These are phyloP conservation scores for Baorangia bicolor DNA, from an alignment of 768 basidiomycete species.

Conservation along the genomic window DNA sequence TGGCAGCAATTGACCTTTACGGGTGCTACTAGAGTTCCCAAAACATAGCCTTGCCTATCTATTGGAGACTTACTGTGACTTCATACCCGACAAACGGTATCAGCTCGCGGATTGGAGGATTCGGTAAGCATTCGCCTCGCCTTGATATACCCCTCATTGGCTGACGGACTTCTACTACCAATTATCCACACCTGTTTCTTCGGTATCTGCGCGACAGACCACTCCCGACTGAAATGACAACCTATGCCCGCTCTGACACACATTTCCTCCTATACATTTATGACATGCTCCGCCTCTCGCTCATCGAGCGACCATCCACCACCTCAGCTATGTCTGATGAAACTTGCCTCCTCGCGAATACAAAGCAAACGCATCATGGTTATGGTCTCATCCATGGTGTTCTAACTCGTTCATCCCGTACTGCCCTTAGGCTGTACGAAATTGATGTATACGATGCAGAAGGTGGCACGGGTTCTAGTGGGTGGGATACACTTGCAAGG, in stretches of 20 bases:
- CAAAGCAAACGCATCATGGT: constrained; percentile 17
- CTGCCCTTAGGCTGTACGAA: constrained; percentile 69
- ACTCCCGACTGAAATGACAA: constrained; percentile 82
- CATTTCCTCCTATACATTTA: constrained; percentile 94
- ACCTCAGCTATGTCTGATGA: constrained; percentile 23
- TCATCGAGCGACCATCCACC: constrained; percentile 64
- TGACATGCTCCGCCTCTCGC: constrained; percentile 84
- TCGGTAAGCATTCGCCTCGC: constrained; percentile 44
- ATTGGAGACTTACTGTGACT: constrained; percentile 86
- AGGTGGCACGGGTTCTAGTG: constrained; percentile 61
- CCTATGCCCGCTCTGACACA: constrained; percentile 94
- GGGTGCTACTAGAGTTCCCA: constrained; percentile 59
- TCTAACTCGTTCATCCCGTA: constrained; percentile 71
- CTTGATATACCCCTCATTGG: background rate
- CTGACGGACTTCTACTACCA: background rate
- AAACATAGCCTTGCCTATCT: constrained; percentile 82
- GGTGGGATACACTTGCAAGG: constrained; percentile 75
- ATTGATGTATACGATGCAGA: constrained; percentile 68
- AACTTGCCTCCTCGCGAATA: background rate
- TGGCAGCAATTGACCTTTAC: background rate
- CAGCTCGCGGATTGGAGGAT: constrained; percentile 98
- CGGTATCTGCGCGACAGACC: constrained; percentile 44
- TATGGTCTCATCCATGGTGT: constrained; percentile 58
- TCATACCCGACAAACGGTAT: constrained; percentile 90
- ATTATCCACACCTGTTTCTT: background rate